Conservation (phyloP, 257 asterid species). For the Datura wrightii region DNA sequence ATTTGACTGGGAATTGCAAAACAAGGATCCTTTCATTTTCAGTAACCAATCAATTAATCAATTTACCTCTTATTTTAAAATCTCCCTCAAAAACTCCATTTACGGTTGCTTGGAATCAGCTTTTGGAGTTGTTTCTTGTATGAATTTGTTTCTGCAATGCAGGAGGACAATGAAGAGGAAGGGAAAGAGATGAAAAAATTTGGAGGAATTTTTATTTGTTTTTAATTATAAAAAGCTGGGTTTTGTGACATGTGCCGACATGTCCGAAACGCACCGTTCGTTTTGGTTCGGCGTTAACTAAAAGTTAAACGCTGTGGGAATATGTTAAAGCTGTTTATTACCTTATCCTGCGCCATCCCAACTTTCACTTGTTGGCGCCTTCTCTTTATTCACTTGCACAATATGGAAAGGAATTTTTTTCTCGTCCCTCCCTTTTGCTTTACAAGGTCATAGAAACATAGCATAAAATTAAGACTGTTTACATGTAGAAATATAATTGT, state of each 20-base stretch:
- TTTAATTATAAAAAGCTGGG: neutral
- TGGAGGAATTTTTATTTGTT: neutral
- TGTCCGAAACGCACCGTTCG: neutral
- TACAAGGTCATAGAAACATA: neutral
- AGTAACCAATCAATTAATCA: neutral
- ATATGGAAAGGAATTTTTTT: neutral
- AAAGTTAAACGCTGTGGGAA: neutral
- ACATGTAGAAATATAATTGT: too few relatives aligned
- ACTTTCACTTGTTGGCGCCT: neutral
- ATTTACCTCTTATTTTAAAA: neutral
- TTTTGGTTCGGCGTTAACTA: neutral
- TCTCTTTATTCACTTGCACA: neutral
- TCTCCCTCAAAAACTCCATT: neutral
- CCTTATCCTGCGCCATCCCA: neutral
- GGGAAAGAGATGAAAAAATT: neutral
- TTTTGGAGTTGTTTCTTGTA: neutral
- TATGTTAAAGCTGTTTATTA: slow-evolving; percentile 10
- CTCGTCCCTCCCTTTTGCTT: neutral
- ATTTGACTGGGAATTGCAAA: neutral
- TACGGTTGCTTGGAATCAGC: neutral
- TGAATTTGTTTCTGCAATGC: neutral
- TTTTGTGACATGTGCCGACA: slow-evolving; percentile 14
- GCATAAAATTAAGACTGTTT: neutral
- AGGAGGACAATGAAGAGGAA: neutral
- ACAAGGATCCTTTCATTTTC: neutral